These are phyloP conservation scores for Malus asiatica DNA, from an alignment of 306 rosid genomes.

Conservation along the genomic window DNA sequence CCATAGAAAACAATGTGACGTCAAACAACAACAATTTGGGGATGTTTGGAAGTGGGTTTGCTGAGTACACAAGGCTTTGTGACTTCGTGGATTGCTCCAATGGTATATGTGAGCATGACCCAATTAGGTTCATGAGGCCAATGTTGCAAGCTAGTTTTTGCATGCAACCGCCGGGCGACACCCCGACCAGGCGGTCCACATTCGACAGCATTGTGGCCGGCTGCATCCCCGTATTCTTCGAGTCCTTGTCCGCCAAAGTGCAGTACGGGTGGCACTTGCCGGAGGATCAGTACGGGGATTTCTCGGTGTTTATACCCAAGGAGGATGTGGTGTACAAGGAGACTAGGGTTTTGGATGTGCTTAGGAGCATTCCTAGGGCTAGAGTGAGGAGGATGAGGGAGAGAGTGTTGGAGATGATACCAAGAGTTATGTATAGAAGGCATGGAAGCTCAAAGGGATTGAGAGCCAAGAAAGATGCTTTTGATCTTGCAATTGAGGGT, in stretches of 20 bases:
- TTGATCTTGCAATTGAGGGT: constrained; percentile 47
- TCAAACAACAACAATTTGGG: background rate
- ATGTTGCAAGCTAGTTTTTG: constrained; percentile 82
- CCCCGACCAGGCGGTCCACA: constrained; percentile 62
- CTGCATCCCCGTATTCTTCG: constrained; percentile 80
- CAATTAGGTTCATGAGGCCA: constrained; percentile 64
- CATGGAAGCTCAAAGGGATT: constrained; percentile 38
- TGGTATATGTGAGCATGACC: constrained; percentile 86
- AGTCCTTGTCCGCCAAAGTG: constrained; percentile 51
- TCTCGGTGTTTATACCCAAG: constrained; percentile 61
- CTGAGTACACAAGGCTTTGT: constrained; percentile 33
- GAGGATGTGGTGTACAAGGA: constrained; percentile 88
- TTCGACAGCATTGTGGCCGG: constrained; percentile 72
- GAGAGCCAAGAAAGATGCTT: constrained; percentile 37
- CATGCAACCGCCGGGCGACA: constrained; percentile 88
- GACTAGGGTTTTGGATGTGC: constrained; percentile 51
- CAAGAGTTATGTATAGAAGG: constrained; percentile 36
- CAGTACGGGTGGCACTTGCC: constrained; percentile 81
- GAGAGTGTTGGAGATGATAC: constrained; percentile 33
- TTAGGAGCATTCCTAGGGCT: constrained; percentile 40
- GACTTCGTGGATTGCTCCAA: constrained; percentile 77
- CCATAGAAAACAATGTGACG: background rate
- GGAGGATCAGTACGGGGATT: constrained; percentile 36
- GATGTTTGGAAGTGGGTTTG: background rate
- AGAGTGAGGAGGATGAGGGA: constrained; percentile 38